Evolutionary conservation across 1,139 yeast species (phyloP).

Genomic region (Candida sanyaensis): DNA sequence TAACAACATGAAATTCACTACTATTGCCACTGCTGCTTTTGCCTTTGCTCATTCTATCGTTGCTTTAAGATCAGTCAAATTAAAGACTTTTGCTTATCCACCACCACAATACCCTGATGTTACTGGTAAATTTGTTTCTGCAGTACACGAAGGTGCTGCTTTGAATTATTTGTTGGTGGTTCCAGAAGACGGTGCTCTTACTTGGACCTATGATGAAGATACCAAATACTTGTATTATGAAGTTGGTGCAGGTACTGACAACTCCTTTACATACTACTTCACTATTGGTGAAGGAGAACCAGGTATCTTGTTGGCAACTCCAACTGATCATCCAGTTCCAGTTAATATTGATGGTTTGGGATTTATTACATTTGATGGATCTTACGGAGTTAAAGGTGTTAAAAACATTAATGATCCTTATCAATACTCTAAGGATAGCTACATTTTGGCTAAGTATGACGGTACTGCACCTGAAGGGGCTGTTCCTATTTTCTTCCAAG

Average conservation of each 20-base stretch:
- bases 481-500: constrained; percentile 7
- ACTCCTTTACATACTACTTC: constrained; percentile 1
- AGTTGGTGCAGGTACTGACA: constrained; percentile 1
- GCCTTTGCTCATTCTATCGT: constrained; percentile 1
- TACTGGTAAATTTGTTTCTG: constrained; percentile 7
- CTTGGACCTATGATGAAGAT: constrained; percentile 3
- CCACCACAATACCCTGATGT: constrained; percentile 7
- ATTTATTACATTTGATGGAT: constrained; percentile 5
- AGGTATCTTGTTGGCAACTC: constrained; percentile 3
- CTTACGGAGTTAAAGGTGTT: constrained; percentile 5
- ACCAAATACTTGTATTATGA: constrained; percentile 2
- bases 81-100: constrained; percentile 5
- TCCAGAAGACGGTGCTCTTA: constrained; percentile 3
- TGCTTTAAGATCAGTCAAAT: constrained; percentile 1
- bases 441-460: constrained; percentile 4
- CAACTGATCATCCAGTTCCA: background rate
- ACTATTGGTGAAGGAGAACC: constrained; percentile 5
- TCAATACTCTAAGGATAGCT: constrained; percentile 4
- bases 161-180: constrained; percentile 6
- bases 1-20: constrained; percentile 4
- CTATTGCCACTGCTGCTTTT: constrained; percentile 3
- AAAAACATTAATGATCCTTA: constrained; percentile 6
- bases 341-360: constrained; percentile 2
- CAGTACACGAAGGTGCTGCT: constrained; percentile 9
- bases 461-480: constrained; percentile 3